Evolutionary conservation across 768 basidiomycete genomes (phyloP), one percentile per base, ranked within the genome.

Genomic region (Ephemerocybe angulata): DNA sequence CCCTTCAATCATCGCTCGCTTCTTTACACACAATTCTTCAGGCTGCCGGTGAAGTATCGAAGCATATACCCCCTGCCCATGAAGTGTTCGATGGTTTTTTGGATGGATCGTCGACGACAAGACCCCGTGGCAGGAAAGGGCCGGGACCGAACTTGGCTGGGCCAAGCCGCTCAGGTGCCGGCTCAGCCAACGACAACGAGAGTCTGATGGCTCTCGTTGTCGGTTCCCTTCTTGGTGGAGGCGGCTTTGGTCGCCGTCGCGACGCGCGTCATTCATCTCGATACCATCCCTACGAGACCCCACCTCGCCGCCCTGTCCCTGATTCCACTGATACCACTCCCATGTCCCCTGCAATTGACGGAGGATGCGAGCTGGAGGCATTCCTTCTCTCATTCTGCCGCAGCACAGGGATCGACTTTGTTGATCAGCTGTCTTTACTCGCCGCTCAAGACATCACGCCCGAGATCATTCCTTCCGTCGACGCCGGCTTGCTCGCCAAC

Each of bases 31-130:
- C 2, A 22, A 10, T 25, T 8, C 11, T 31, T 29, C 33, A 63
- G 62, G 59, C 60, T 52, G 57, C 62, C 3, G 62, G 57, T 1
- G 55, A 58, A 40, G 42, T 28, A 11, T 59, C 60, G 1, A 63
- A 61, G 55, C 52, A 48, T n/a, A 37, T 55, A 17, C 60, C 57
- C 15, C 62, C 60, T 1, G 58, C 60, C 43, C 33, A 33, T 1
- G 40, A 35, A 13, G 53, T 37, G 12, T 63, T 63, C 54, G 57
- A 60, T 63, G 62, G 54, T 43, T n/a, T 2, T 42, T 48, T 2
- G 17, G 19, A 17, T 50, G 48, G 17, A 1, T 13, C 29, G 13
- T 17, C 33, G 3, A 7, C 29, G 11, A 19, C 33, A 7, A 24
- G 21, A 35, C 48, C 48, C 27, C 48, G 29, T 2, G 48, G 48